These are phyloP conservation scores for Yarrowia phangngaensis DNA, from an alignment of 805 yeast genomes.

Conservation along the genomic window DNA sequence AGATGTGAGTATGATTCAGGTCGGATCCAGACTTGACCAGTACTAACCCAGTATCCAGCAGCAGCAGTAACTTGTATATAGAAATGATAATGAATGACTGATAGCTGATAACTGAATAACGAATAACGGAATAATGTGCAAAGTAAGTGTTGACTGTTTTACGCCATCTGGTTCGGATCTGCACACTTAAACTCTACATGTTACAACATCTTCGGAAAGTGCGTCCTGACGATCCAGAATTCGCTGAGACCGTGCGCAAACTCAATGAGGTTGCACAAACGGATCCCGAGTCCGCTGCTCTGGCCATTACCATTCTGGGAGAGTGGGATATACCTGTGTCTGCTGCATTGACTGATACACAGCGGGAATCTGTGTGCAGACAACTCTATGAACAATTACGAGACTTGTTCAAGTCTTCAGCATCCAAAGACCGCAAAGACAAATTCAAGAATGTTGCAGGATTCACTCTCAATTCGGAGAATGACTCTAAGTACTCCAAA, in stretches of 20 bases:
- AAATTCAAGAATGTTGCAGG: slow-evolving; percentile 16
- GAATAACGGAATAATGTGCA: too few species aligned
- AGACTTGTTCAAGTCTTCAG: slow-evolving; percentile 4
- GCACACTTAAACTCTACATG: too few species aligned
- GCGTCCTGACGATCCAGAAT: slow-evolving; percentile 8
- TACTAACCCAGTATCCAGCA: slow-evolving; percentile 26
- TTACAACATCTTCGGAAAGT: too few species aligned
- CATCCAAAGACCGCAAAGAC: slow-evolving; percentile 1
- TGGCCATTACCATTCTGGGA: not conserved
- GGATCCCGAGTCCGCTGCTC: slow-evolving; percentile 9
- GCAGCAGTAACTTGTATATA: slow-evolving; percentile 26
- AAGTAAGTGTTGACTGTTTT: too few species aligned
- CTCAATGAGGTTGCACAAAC: not conserved
- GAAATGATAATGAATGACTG: slow-evolving; percentile 3
- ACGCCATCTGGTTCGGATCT: too few species aligned
- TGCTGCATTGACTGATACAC: not conserved
- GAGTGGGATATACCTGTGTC: slow-evolving; percentile 3
- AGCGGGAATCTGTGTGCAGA: slow-evolving; percentile 1
- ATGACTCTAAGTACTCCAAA: slow-evolving; percentile 6
- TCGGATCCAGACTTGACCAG: not conserved
- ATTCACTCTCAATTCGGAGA: slow-evolving; percentile 1
- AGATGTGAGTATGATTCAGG: slow-evolving; percentile 39
- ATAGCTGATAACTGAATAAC: too few species aligned
- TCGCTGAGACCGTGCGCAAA: not conserved
- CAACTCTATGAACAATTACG: not conserved